These are phyloP conservation scores for Thelonectria rubi DNA, from an alignment of 2,329 filamentous ascomycete species.

Conservation along the genomic window DNA sequence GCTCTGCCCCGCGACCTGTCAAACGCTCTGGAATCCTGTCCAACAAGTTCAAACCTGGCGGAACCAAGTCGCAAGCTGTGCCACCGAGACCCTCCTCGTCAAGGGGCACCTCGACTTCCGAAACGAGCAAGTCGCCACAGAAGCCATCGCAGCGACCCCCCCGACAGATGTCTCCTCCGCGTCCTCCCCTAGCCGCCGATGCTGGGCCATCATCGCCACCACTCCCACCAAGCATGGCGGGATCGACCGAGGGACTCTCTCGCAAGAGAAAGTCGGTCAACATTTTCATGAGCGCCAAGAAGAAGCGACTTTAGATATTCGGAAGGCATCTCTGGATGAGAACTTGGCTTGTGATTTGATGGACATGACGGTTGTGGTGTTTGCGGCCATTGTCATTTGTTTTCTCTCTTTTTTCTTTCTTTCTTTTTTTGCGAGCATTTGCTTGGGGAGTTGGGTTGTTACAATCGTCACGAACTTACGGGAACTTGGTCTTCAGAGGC, in stretches of 20 bases:
- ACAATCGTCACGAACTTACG: conserved; percentile 1
- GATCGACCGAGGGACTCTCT: conserved; percentile 18
- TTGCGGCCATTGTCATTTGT: background rate
- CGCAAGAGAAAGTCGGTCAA: conserved; percentile 58
- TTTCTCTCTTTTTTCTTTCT: too few species aligned
- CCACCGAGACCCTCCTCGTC: conserved; percentile 20
- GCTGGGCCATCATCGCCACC: conserved; percentile 37
- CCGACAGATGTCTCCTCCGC: conserved; percentile 35
- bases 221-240: conserved; percentile 19
- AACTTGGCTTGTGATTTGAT: too few species aligned
- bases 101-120: conserved; percentile 18
- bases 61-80: conserved; percentile 29
- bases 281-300: conserved; percentile 61
- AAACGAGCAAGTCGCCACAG: conserved; percentile 10
- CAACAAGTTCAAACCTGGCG: conserved; percentile 38
- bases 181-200: conserved; percentile 29
- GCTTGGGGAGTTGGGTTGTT: background rate
- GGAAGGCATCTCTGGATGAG: too few species aligned
- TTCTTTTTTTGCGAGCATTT: background rate
- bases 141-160: conserved; percentile 27
- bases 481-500: background rate
- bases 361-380: too few species aligned
- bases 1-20: conserved; percentile 12
- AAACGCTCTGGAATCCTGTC: conserved; percentile 41
- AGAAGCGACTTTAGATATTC: conserved; percentile 45